Percentiles rank a stretch among this genome's conserved stretches.
Evolutionary conservation across 495 filamentous ascomycete genomes (phyloP).

Genomic region (Pseudotulostoma volvatum): DNA sequence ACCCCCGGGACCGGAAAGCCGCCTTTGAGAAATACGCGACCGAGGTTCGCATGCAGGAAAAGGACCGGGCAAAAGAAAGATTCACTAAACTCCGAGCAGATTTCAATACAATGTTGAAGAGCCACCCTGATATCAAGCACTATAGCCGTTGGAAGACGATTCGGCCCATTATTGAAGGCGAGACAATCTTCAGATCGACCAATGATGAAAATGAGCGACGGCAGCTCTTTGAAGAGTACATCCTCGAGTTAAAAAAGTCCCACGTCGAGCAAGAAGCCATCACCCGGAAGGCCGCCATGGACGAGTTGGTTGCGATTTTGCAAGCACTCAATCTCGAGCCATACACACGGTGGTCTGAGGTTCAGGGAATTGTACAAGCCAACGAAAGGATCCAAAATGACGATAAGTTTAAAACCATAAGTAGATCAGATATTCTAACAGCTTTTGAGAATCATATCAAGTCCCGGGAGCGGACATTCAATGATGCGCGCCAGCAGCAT

Average conservation of each 20-base stretch:
- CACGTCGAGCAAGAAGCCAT: conserved; percentile 57
- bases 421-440: conserved; percentile 76
- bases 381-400: conserved; percentile 70
- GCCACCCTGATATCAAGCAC: conserved; percentile 93
- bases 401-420: conserved; percentile 75
- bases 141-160: conserved; percentile 98
- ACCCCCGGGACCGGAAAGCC: conserved; percentile 78
- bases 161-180: conserved; percentile 83
- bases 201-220: conserved; percentile 78
- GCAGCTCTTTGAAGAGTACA: conserved; percentile 89
- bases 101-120: conserved; percentile 90
- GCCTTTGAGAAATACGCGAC: conserved; percentile 93
- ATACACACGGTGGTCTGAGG: conserved; percentile 90
- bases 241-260: conserved; percentile 61
- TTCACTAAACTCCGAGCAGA: conserved; percentile 83
- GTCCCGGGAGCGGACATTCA: conserved; percentile 71
- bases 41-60: conserved; percentile 82
- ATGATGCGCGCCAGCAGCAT: conserved; percentile 73
- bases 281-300: conserved; percentile 66
- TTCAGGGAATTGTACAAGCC: conserved; percentile 61
- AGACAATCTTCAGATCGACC: conserved; percentile 86
- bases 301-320: conserved; percentile 66
- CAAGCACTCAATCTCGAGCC: conserved; percentile 75
- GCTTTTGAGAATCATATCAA: conserved; percentile 94
- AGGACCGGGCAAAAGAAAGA: conserved; percentile 87